These are phyloP conservation scores for Plasmodium vivax DNA, from an alignment of 169 alveolate genomes.

Conservation along the genomic window DNA sequence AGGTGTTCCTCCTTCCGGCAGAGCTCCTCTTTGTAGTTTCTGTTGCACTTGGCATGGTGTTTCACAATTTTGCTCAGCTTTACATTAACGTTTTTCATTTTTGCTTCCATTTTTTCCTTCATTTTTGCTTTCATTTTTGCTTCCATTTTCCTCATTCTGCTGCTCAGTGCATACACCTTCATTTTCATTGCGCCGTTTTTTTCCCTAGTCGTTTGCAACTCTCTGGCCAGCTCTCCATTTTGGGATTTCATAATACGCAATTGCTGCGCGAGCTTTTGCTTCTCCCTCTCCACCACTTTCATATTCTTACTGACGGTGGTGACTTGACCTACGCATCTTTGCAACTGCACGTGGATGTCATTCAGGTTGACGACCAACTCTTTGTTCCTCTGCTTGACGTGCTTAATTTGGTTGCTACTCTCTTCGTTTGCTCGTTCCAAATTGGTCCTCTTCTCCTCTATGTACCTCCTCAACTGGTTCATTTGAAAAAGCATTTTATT, in stretches of 20 bases:
- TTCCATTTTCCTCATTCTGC: background rate
- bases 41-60: background rate
- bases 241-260: background rate
- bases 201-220: background rate
- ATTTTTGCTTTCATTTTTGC: constrained; percentile 8
- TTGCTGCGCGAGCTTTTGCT: constrained; percentile 3
- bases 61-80: background rate
- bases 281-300: constrained; percentile 22
- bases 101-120: too few species aligned
- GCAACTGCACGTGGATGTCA: constrained; percentile 1
- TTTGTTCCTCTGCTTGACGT: constrained; percentile 13
- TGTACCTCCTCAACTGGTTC: background rate
- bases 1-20: background rate
- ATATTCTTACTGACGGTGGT: constrained; percentile 1
- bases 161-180: constrained; percentile 1
- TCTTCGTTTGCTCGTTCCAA: constrained; percentile 3
- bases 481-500: background rate
- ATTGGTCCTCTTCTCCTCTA: constrained; percentile 10
- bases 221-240: constrained; percentile 8
- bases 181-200: constrained; percentile 10
- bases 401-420: constrained; percentile 1
- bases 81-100: background rate
- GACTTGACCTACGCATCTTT: constrained; percentile 15
- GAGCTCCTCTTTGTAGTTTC: background rate
- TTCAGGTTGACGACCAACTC: background rate